Evolutionary conservation across 2,329 filamentous ascomycete genomes (phyloP).

Genomic region (Blastomyces gilchristii): DNA sequence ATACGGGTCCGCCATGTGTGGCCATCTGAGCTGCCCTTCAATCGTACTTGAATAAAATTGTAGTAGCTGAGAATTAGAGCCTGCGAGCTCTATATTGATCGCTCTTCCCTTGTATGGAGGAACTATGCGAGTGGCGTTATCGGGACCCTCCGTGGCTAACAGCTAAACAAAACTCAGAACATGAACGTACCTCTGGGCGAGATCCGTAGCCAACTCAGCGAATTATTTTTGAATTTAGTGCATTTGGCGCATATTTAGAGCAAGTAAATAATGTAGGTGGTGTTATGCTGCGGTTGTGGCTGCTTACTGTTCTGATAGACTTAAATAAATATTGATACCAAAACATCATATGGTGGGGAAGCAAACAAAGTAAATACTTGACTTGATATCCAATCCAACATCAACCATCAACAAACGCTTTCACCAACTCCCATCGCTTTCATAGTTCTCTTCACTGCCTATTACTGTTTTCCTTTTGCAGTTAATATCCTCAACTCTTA

Average conservation of each 20-base stretch:
- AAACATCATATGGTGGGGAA: not conserved
- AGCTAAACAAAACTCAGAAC: not conserved
- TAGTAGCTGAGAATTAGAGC: too few species aligned
- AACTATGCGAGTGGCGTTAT: not conserved
- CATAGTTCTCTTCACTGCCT: not conserved
- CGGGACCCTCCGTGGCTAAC: not conserved
- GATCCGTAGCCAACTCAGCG: not conserved
- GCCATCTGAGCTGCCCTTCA: not conserved
- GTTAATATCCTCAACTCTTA: not conserved
- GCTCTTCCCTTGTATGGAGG: too few species aligned
- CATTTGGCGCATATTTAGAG: not conserved
- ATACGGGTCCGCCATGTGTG: not conserved
- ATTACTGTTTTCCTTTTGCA: not conserved
- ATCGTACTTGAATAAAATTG: not conserved
- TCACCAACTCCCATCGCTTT: constrained; percentile 2
- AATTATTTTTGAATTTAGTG: not conserved
- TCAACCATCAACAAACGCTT: not conserved
- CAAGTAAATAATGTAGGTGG: not conserved
- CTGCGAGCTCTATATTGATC: too few species aligned
- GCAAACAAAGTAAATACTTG: too few species aligned
- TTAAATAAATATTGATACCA: not conserved
- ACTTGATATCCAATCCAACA: not conserved
- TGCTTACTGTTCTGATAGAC: not conserved
- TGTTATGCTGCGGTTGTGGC: not conserved
- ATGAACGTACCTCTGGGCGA: not conserved